A percentile compares a stretch with the other conserved stretches of the same genome.
Conservation (phyloP, 2,329 filamentous ascomycete species). For the Exophiala calicioides region DNA sequence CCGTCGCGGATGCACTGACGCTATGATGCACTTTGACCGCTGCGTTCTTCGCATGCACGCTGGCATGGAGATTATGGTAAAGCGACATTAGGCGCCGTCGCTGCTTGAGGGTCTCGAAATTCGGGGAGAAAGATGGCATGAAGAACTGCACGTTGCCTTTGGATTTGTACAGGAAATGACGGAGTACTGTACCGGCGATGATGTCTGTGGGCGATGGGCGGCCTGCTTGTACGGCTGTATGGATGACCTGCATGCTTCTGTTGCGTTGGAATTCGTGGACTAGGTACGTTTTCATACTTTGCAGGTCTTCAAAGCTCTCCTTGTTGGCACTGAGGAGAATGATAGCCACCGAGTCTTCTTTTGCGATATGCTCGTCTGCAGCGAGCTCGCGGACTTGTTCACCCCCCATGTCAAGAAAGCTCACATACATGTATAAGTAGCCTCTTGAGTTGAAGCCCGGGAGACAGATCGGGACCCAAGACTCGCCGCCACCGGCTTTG, state of each 20-base stretch:
- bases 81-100: conserved; percentile 68
- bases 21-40: conserved; percentile 85
- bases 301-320: conserved; percentile 88
- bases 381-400: conserved; percentile 46
- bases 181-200: conserved; percentile 74
- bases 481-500: conserved; percentile 89
- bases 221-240: conserved; percentile 67
- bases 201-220: conserved; percentile 73
- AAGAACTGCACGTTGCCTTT: conserved; percentile 92
- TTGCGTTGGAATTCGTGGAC: conserved; percentile 73
- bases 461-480: conserved; percentile 94
- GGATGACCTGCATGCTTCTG: conserved; percentile 73
- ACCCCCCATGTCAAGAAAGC: conserved; percentile 72
- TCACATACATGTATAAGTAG: conserved; percentile 99
- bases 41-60: conserved; percentile 79
- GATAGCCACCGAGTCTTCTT: conserved; percentile 78
- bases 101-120: conserved; percentile 51
- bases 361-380: conserved; percentile 41
- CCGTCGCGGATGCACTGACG: conserved; percentile 67
- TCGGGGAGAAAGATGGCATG: conserved; percentile 77
- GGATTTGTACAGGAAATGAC: conserved; percentile 96
- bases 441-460: conserved; percentile 97
- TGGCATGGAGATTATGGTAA: conserved; percentile 81
- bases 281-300: conserved; percentile 66
- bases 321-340: conserved; percentile 90